phyloP scores from a whole-genome alignment of 805 yeast genomes.

The Metschnikowia kofuensis region DNA sequence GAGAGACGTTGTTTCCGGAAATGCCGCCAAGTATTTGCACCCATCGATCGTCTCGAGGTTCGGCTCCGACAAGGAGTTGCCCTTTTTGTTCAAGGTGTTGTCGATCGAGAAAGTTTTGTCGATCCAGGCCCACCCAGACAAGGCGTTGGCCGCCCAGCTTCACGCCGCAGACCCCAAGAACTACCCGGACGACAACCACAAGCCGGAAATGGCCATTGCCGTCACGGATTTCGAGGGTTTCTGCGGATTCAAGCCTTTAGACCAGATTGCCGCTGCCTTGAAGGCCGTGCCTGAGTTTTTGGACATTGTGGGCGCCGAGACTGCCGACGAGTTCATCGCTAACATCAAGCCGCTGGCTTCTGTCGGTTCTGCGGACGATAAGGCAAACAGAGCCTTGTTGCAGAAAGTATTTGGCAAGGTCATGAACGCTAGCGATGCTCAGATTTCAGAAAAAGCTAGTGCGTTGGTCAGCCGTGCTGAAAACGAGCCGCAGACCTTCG shows the following conservation, averaged over 20 bases:
- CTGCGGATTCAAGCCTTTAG: slow-evolving; percentile 94
- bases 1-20: slow-evolving; percentile 59
- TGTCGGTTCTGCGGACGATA: slow-evolving; percentile 54
- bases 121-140: slow-evolving; percentile 98
- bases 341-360: slow-evolving; percentile 46
- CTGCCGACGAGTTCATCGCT: slow-evolving; percentile 50
- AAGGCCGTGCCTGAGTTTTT: slow-evolving; percentile 72
- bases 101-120: slow-evolving; percentile 90
- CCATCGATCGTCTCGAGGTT: slow-evolving; percentile 58
- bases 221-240: slow-evolving; percentile 95
- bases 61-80: slow-evolving; percentile 68
- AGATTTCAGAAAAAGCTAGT: slow-evolving; percentile 55
- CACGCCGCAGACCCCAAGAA: slow-evolving; percentile 84
- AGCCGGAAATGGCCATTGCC: slow-evolving; percentile 99
- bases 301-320: slow-evolving; percentile 63
- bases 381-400: slow-evolving; percentile 58
- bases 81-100: slow-evolving; percentile 90
- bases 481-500: slow-evolving; percentile 56
- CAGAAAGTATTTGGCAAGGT: slow-evolving; percentile 75
- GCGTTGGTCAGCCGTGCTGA: slow-evolving; percentile 64
- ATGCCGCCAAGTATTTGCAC: slow-evolving; percentile 63
- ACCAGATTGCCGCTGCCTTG: slow-evolving; percentile 68
- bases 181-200: slow-evolving; percentile 97
- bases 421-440: slow-evolving; percentile 75
- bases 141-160: slow-evolving; percentile 69